Base-by-base conservation (phyloP, 2,329 filamentous ascomycete genomes). In the Ophiocordyceps camponoti-rufipedis region DNA sequence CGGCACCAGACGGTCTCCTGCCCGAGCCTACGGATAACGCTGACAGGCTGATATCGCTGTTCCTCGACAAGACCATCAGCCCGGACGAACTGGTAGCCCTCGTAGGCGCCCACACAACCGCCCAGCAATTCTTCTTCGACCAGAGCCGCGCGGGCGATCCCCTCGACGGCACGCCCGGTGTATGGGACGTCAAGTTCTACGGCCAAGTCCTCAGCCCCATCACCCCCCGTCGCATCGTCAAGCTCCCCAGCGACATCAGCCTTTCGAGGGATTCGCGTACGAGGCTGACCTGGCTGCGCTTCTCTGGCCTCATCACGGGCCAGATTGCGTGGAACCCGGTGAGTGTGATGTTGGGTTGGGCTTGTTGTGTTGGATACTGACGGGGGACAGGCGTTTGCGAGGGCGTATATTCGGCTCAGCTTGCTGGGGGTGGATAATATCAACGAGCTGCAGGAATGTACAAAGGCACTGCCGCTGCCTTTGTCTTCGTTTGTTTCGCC, bases 371-470 rank as follows among this genome's bases (percentile, higher is more conserved):
- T 18, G n/a, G n/a, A n/a, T n/a, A 28, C 13, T 23, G 23, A 23
- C 41, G 19, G 29, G 39, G 42, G 23, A n/a, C 38, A 67, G 62
- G 69, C 66, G 40, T 75, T 70, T 47, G 62, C 70, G 2, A 57
- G 60, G 28, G 70, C 67, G 4, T 75, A 74, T 51, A 63, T 72
- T 23, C 67, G 70, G 5, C 57, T 76, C 33, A 69, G 65, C 19
- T 57, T 75, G 12, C 64, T 75, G 8, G 72, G 71, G 10, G 70
- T 75, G 4, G 60, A 68, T 48, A 73, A 74, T 51, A 68, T 75
- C 54, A 74, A 74, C 54, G 54, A 63, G 31, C 56, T 75, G 41
- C 68, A 64, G 7, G 71, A 74, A 49, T 75, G 72, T 61, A 71
- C 69, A 8, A 64, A 66, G 50, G 68, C 67, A 1, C 54, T 47